phyloP scores from a whole-genome alignment of 2,329 filamentous ascomycete genomes.

The Triangularia verruculosa region DNA sequence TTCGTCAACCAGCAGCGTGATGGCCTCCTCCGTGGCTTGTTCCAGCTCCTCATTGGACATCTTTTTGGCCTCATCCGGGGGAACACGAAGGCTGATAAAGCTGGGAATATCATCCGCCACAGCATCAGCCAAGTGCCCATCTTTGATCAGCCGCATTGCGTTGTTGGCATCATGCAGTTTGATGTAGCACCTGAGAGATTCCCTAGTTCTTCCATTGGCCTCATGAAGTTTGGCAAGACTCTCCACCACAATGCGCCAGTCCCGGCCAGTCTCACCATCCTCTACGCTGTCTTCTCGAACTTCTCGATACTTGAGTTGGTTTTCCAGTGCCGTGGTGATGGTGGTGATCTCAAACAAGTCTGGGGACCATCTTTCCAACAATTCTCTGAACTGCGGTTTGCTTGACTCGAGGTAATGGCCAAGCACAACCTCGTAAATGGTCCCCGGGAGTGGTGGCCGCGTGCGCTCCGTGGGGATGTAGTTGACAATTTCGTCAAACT shows the following conservation, averaged over 20 bases:
- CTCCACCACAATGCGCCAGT: constrained; percentile 89
- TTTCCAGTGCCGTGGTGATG: constrained; percentile 75
- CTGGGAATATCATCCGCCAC: constrained; percentile 86
- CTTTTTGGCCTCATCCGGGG: constrained; percentile 62
- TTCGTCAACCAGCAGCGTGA: constrained; percentile 84
- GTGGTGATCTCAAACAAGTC: constrained; percentile 78
- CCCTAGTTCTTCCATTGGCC: constrained; percentile 73
- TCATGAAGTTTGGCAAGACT: constrained; percentile 82
- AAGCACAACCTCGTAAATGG: constrained; percentile 85
- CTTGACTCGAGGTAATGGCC: constrained; percentile 83
- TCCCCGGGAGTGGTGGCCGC: constrained; percentile 72
- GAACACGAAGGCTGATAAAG: constrained; percentile 83
- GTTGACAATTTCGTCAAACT: constrained; percentile 84
- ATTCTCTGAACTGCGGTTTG: constrained; percentile 68
- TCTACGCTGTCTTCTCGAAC: constrained; percentile 74
- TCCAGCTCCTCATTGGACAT: constrained; percentile 71
- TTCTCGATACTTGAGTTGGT: constrained; percentile 73
- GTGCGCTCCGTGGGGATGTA: constrained; percentile 77
- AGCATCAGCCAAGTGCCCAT: constrained; percentile 85
- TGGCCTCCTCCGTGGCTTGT: constrained; percentile 76
- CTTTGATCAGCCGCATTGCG: constrained; percentile 79
- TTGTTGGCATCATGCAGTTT: constrained; percentile 87
- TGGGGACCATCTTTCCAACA: constrained; percentile 79
- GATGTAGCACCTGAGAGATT: constrained; percentile 87
- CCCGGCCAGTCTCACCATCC: constrained; percentile 66